Conservation (phyloP, 768 basidiomycete genomes). For the Leucogyrophana mollusca region DNA sequence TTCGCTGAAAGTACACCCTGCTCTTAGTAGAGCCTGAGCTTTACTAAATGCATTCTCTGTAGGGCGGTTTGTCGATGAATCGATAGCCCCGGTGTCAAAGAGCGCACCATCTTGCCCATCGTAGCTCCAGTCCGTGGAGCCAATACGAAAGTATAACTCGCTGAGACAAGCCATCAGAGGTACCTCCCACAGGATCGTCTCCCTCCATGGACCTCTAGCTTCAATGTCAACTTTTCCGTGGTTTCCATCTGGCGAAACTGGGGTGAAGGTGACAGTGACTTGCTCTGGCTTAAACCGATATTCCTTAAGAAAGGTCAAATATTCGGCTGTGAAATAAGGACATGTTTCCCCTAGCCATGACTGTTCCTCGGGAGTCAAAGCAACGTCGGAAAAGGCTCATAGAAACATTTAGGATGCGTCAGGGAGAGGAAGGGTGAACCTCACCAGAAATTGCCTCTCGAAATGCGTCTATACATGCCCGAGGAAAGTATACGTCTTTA, state of each 20-base stretch:
- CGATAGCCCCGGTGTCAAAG: not conserved
- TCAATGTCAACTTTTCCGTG: slow-evolving; percentile 72
- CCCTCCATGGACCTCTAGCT: slow-evolving; percentile 70
- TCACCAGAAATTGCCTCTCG: slow-evolving; percentile 56
- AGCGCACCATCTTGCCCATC: slow-evolving; percentile 73
- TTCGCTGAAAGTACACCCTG: slow-evolving; percentile 75
- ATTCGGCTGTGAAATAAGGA: slow-evolving; percentile 69
- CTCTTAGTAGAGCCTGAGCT: slow-evolving; percentile 57
- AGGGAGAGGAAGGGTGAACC: slow-evolving; percentile 45
- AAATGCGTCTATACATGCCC: slow-evolving; percentile 21
- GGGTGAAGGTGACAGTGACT: slow-evolving; percentile 64
- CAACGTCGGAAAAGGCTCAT: slow-evolving; percentile 67
- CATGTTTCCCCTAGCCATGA: slow-evolving; percentile 66
- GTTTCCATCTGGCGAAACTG: slow-evolving; percentile 46
- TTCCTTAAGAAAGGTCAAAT: slow-evolving; percentile 71
- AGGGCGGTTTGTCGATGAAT: not conserved
- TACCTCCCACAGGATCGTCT: slow-evolving; percentile 94
- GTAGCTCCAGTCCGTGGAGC: slow-evolving; percentile 80
- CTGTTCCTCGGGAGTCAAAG: slow-evolving; percentile 59
- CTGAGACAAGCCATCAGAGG: slow-evolving; percentile 91
- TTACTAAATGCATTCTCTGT: slow-evolving; percentile 76
- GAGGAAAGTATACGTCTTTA: slow-evolving; percentile 60
- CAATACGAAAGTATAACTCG: slow-evolving; percentile 81
- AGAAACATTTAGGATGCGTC: slow-evolving; percentile 30
- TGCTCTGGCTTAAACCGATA: slow-evolving; percentile 78